Evolutionary conservation across 768 basidiomycete genomes (phyloP).

Genomic region (Lactarius akahatsu): DNA sequence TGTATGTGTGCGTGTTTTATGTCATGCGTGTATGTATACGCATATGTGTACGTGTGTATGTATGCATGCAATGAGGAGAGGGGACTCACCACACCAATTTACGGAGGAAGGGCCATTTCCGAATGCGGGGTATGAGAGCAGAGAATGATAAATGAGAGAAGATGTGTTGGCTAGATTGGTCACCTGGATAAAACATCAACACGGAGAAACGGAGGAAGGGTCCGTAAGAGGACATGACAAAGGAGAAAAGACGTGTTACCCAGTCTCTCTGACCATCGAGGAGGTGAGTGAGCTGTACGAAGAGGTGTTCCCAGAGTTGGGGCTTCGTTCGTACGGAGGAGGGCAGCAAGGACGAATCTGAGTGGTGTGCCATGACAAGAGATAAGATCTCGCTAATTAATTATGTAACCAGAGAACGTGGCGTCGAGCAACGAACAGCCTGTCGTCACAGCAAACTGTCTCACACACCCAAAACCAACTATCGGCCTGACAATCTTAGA

Average conservation of each 20-base stretch:
- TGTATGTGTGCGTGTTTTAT: not conserved
- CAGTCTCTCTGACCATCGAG: conserved; percentile 71
- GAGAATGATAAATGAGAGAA: conserved; percentile 74
- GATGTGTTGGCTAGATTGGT: conserved; percentile 87
- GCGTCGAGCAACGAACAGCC: not conserved
- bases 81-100: conserved; percentile 89
- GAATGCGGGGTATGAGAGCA: conserved; percentile 69
- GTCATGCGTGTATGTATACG: not conserved
- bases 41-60: not conserved
- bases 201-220: conserved; percentile 8
- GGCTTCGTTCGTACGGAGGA: conserved; percentile 64
- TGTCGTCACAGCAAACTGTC: not conserved
- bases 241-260: conserved; percentile 46
- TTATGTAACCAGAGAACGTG: conserved; percentile 22
- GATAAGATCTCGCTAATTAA: conserved; percentile 27
- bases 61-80: conserved; percentile 12
- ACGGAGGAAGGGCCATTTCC: conserved; percentile 66
- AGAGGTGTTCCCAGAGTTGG: conserved; percentile 80
- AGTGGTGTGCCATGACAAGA: conserved; percentile 68
- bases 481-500: conserved; percentile 17
- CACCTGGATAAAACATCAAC: conserved; percentile 46
- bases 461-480: conserved; percentile 7
- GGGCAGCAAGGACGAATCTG: conserved; percentile 76
- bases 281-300: conserved; percentile 57
- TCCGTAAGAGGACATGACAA: conserved; percentile 11